Evolutionary conservation across 2,329 filamentous ascomycete species (phyloP).

Genomic region (Blastomyces parvus): DNA sequence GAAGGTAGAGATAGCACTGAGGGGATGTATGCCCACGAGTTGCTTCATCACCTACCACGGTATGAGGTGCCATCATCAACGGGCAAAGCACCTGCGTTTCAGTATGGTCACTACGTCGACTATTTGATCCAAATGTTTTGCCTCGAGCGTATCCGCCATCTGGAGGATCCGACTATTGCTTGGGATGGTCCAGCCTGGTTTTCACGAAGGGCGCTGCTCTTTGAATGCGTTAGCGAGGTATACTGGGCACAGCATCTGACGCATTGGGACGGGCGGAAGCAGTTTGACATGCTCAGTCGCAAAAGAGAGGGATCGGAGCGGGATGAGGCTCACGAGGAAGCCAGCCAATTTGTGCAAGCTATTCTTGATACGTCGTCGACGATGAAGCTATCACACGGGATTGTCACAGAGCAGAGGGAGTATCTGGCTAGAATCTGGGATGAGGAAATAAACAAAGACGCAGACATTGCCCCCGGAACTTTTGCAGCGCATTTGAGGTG

Average conservation of each 20-base stretch:
- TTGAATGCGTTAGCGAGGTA: slow-evolving; percentile 8
- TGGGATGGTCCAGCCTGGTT: not conserved
- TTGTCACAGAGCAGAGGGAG: slow-evolving; percentile 19
- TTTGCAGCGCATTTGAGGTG: slow-evolving; percentile 10
- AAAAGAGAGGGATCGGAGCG: slow-evolving; percentile 8
- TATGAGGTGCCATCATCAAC: slow-evolving; percentile 4
- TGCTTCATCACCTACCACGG: slow-evolving; percentile 8
- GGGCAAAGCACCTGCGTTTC: slow-evolving; percentile 7
- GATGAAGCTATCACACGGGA: slow-evolving; percentile 30
- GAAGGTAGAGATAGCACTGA: not conserved
- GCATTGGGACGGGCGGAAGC: slow-evolving; percentile 24
- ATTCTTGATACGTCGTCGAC: slow-evolving; percentile 26
- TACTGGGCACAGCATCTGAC: slow-evolving; percentile 16
- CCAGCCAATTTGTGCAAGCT: slow-evolving; percentile 23
- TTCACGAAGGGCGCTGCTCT: not conserved
- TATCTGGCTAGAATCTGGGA: slow-evolving; percentile 29
- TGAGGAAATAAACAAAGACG: slow-evolving; percentile 22
- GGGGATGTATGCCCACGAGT: slow-evolving; percentile 1
- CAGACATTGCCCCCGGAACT: slow-evolving; percentile 20
- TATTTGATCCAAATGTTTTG: slow-evolving; percentile 9
- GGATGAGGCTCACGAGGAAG: slow-evolving; percentile 21
- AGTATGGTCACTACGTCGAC: slow-evolving; percentile 6
- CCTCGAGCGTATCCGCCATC: slow-evolving; percentile 5
- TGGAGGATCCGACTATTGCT: not conserved
- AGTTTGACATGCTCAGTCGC: slow-evolving; percentile 26